Conservation (phyloP, 1,139 yeast species). For the Saccharomyces pastorianus region DNA sequence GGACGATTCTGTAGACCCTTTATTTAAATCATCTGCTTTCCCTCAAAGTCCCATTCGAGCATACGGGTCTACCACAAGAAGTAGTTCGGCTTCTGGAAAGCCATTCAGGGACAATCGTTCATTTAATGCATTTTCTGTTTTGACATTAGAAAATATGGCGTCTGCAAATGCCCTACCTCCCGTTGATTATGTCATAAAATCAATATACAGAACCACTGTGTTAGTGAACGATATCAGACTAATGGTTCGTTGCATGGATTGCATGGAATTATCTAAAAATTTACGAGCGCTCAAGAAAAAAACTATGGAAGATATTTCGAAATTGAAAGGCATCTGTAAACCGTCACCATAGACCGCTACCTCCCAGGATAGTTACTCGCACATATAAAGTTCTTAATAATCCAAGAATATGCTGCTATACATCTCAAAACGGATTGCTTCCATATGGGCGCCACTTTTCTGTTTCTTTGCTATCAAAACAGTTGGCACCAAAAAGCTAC, state of each 20-base stretch:
- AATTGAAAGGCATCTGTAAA: slow-evolving; percentile 1
- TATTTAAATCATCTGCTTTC: slow-evolving; percentile 14
- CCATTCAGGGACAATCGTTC: slow-evolving; percentile 10
- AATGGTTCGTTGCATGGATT: slow-evolving; percentile 54
- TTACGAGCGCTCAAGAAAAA: slow-evolving; percentile 34
- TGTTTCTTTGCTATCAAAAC: background rate
- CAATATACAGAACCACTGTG: slow-evolving; percentile 53
- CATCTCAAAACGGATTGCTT: background rate
- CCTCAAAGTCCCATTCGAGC: slow-evolving; percentile 7
- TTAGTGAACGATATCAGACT: slow-evolving; percentile 56
- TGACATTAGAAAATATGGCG: slow-evolving; percentile 46
- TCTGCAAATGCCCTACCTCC: slow-evolving; percentile 48
- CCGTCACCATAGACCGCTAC: background rate
- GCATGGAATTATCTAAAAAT: slow-evolving; percentile 46
- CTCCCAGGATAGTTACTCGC: background rate
- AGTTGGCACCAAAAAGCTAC: background rate
- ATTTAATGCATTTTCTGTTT: slow-evolving; percentile 17
- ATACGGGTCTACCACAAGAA: slow-evolving; percentile 4
- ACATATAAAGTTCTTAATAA: background rate
- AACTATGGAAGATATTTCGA: slow-evolving; percentile 16
- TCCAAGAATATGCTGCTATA: background rate
- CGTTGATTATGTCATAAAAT: slow-evolving; percentile 45
- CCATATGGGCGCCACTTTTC: background rate
- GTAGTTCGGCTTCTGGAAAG: slow-evolving; percentile 6
- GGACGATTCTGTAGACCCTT: slow-evolving; percentile 28